Evolutionary conservation across 2,329 filamentous ascomycete genomes (phyloP).

Genomic region (Penicillium sp.): DNA sequence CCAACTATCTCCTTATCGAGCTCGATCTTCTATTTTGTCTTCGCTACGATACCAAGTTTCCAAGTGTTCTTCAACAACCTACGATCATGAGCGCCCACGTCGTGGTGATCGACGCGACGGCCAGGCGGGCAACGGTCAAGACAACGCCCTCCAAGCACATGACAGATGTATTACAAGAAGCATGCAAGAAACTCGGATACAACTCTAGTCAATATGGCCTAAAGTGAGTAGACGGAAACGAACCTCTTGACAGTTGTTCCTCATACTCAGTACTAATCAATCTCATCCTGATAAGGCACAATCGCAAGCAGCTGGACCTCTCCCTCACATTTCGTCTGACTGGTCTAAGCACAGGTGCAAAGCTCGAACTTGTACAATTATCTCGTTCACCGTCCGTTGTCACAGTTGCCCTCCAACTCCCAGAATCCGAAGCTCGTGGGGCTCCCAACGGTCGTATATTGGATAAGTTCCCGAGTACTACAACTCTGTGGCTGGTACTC

Average conservation of each 20-base stretch:
- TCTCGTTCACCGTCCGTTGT: constrained; percentile 85
- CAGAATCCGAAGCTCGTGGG: constrained; percentile 68
- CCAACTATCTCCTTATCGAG: neutral
- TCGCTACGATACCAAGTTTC: neutral
- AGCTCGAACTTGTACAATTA: constrained; percentile 86
- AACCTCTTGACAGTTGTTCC: constrained; percentile 6
- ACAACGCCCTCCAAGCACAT: constrained; percentile 80
- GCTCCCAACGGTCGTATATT: constrained; percentile 70
- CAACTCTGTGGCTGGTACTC: constrained; percentile 85
- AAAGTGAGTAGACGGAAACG: constrained; percentile 62
- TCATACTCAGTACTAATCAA: constrained; percentile 6
- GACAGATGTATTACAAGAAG: constrained; percentile 83
- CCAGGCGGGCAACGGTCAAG: constrained; percentile 79
- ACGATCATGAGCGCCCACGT: constrained; percentile 80
- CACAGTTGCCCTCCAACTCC: constrained; percentile 85
- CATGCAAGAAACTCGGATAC: constrained; percentile 79
- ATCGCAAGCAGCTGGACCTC: constrained; percentile 83
- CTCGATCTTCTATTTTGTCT: neutral
- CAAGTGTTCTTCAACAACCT: constrained; percentile 1
- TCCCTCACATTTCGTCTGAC: constrained; percentile 82
- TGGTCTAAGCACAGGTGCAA: constrained; percentile 81
- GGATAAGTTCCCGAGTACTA: constrained; percentile 86
- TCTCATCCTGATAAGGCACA: constrained; percentile 55
- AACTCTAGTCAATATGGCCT: constrained; percentile 75
- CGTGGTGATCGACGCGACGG: constrained; percentile 79